Base-by-base conservation (phyloP, 192 early-diverging fungal species). In the Spinellus fusiger region DNA sequence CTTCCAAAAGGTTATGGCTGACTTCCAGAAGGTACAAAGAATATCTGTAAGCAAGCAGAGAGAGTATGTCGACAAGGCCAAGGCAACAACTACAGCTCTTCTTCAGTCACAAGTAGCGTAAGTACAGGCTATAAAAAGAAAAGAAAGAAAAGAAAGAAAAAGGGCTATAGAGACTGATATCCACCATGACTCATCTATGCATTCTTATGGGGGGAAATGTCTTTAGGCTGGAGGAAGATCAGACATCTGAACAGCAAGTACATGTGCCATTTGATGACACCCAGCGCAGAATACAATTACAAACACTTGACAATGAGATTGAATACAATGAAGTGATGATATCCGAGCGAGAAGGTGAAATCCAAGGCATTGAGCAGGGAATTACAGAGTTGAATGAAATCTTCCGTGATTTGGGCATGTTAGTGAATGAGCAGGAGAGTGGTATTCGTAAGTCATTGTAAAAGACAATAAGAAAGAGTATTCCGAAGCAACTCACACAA, bases 371-470 rank as follows among this genome's bases (percentile, higher is more conserved):
- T 66, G 95, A 98, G 68, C 83, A 86, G 56, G 93, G 91, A 22
- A 97, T 98, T 49, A 84, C 81, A 4, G 93, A 98, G 66, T 78
- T 99, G 18, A 99, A 98, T 71, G 94, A 98, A 70, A 93, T 99
- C 59, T 99, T 99, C 71, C 75, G 94, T 56, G 94, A 98, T 77
- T 68, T 99, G 44, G 93, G 93, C 0, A 95, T 93, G 4, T 82
- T 99, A 61, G 95, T 99, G n/a, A 90, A 92, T 26, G 95, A 99
- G 69, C 96, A 99, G 81, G 90, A 93, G 63, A 88, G 86, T 57
- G 82, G 93, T 63, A 74, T 99, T 9, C 84, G 91, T 93, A 78
- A 56, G 79, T 69, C 28, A 0, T n/a, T 20, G 28, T 50, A 27
- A 4, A 6, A 6, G 1, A 18, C n/a, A 16, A 47, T 0, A 5